Evolutionary conservation across 75 land plant species (phyloP).

Genomic region (Pinus albicaulis): DNA sequence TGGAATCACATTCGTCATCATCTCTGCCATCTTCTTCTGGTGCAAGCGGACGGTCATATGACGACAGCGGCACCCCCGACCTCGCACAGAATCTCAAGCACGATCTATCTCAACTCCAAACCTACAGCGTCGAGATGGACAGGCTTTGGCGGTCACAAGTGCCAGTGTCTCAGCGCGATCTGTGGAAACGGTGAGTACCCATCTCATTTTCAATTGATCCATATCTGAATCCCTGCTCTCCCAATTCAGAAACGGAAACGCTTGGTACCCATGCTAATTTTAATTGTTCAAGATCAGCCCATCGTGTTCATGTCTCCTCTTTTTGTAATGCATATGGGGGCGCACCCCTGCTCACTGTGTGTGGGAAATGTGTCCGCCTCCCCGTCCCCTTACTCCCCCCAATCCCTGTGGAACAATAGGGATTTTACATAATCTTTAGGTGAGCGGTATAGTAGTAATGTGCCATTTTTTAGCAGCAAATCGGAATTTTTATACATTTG

Average conservation of each 20-base stretch:
- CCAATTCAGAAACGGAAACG: neutral
- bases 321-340: neutral
- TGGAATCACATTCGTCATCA: slow-evolving; percentile 40
- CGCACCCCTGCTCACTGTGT: no score
- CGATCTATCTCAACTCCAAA: slow-evolving; percentile 72
- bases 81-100: slow-evolving; percentile 44
- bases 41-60: neutral
- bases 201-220: no score
- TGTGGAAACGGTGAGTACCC: slow-evolving; percentile 71
- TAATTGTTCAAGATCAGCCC: neutral
- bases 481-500: no score
- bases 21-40: slow-evolving; percentile 5
- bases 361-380: no score
- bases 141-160: slow-evolving; percentile 73
- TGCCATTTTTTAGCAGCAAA: neutral
- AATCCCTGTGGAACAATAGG: no score
- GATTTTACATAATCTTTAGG: neutral
- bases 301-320: neutral
- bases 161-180: slow-evolving; percentile 72
- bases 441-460: neutral
- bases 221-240: neutral
- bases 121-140: slow-evolving; percentile 79
- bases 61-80: slow-evolving; percentile 34
- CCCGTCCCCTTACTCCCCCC: no score
- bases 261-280: neutral